Evolutionary conservation across 2,329 filamentous ascomycete genomes (phyloP), one percentile per base, ranked within the genome.

Genomic region (Penicillium glabrum): DNA sequence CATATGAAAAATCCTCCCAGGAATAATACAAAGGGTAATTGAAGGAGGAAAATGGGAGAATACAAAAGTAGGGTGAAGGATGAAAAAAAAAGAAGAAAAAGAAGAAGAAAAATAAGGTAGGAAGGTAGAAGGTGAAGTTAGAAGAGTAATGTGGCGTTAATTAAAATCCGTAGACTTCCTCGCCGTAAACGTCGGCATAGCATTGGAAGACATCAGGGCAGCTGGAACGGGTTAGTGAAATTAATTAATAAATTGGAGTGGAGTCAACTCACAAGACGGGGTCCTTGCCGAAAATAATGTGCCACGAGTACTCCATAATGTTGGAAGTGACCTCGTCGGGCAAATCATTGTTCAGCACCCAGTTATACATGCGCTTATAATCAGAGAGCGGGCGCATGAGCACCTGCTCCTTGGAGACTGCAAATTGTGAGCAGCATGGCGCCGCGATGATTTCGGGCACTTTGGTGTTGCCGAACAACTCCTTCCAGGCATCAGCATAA

Each of bases 241-340:
- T 14, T 9, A 45, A 45, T 61, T 52, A 64, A 21, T 41, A 7
- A 46, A 19, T 19, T 19, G 16, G 16, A 27, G 31, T 24, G 1
- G 26, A 16, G 16, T 6, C 21, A 31, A 67, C 71, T 65, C 55
- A 75, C 72, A 71, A 69, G 23, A 76, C 65, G 26, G 74, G 66
- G 1, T 70, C 67, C 61, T 69, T 68, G 44, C 72, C 70, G 57
- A 75, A 82, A 69, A 79, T 75, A 70, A 83, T 80, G 65, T 88
- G 86, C 85, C 86, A 88, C 13, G 83, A 72, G 66, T 86, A 87
- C 67, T 88, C 85, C 65, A 86, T 79, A 7, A 87, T 79, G 27
- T 84, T 75, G 3, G 84, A 84, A 35, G 80, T 83, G 29, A 82
- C 68, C 23, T 78, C 77, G 65, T 86, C 83, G 2, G 77, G 74